These are phyloP conservation scores for Aspergillus intermedius DNA, from an alignment of 2,329 filamentous ascomycete genomes.

Conservation along the genomic window DNA sequence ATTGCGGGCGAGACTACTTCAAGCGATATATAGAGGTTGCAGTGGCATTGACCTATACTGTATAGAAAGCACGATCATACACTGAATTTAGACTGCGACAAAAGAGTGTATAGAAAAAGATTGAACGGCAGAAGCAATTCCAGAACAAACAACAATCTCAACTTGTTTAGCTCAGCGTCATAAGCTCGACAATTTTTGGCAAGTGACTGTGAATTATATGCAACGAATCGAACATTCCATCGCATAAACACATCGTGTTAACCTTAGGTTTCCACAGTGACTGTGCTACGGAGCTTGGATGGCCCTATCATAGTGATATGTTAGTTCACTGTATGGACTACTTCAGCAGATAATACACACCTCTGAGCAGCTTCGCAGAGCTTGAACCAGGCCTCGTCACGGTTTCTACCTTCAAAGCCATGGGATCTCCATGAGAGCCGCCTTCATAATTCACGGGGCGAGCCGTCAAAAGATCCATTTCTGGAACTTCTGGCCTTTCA, in stretches of 20 bases:
- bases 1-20: neutral
- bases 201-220: slow-evolving; percentile 7
- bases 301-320: slow-evolving; percentile 24
- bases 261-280: slow-evolving; percentile 23
- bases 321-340: neutral
- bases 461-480: slow-evolving; percentile 51
- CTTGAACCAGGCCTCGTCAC: slow-evolving; percentile 24
- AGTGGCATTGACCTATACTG: neutral
- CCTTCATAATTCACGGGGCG: slow-evolving; percentile 36
- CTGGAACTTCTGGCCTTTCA: slow-evolving; percentile 57
- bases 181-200: slow-evolving; percentile 11
- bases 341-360: slow-evolving; percentile 15
- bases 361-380: slow-evolving; percentile 34
- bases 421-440: slow-evolving; percentile 28
- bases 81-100: neutral
- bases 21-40: neutral
- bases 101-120: slow-evolving; percentile 7
- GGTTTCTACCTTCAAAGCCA: slow-evolving; percentile 26
- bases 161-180: slow-evolving; percentile 12
- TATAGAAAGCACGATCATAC: neutral
- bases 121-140: slow-evolving; percentile 7
- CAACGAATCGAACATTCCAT: slow-evolving; percentile 20
- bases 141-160: slow-evolving; percentile 12
- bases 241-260: slow-evolving; percentile 23
- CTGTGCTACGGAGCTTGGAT: slow-evolving; percentile 39